These are phyloP conservation scores for Tillandsia leiboldiana DNA, from an alignment of 176 grass and related monocot genomes.

Conservation along the genomic window DNA sequence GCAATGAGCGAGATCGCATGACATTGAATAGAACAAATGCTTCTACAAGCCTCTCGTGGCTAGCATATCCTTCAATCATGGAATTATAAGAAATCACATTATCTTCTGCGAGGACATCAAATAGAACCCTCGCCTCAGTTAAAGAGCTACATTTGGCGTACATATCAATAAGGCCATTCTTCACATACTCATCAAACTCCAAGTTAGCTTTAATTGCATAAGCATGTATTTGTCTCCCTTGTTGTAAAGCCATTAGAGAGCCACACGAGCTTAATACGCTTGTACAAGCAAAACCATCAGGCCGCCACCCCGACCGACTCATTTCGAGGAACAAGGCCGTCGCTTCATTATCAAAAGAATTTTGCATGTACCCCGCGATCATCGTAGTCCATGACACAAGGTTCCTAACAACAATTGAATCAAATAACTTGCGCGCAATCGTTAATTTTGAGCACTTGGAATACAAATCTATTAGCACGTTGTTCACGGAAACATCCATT, in stretches of 20 bases:
- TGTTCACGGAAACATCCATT: conserved; percentile 41
- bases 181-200: conserved; percentile 50
- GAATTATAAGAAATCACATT: conserved; percentile 58
- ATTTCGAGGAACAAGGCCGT: conserved; percentile 48
- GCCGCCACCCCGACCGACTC: conserved; percentile 38
- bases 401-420: conserved; percentile 34
- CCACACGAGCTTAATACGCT: conserved; percentile 63
- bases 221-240: conserved; percentile 67
- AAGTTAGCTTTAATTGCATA: conserved; percentile 55
- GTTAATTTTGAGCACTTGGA: conserved; percentile 52
- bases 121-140: conserved; percentile 40
- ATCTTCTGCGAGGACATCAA: conserved; percentile 42
- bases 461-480: conserved; percentile 50
- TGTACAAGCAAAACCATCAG: conserved; percentile 58
- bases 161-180: conserved; percentile 71
- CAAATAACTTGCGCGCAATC: conserved; percentile 50
- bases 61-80: conserved; percentile 79
- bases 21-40: conserved; percentile 37
- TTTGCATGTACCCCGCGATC: conserved; percentile 72
- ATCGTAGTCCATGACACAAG: conserved; percentile 86
- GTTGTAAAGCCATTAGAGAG: conserved; percentile 29
- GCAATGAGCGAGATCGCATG: conserved; percentile 50
- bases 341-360: conserved; percentile 41
- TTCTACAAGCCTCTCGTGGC: conserved; percentile 35
- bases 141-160: conserved; percentile 61